Percentiles rank a stretch among this genome's conserved stretches.
Conservation (phyloP, 768 basidiomycete species). For the Trametes cinnabarina region DNA sequence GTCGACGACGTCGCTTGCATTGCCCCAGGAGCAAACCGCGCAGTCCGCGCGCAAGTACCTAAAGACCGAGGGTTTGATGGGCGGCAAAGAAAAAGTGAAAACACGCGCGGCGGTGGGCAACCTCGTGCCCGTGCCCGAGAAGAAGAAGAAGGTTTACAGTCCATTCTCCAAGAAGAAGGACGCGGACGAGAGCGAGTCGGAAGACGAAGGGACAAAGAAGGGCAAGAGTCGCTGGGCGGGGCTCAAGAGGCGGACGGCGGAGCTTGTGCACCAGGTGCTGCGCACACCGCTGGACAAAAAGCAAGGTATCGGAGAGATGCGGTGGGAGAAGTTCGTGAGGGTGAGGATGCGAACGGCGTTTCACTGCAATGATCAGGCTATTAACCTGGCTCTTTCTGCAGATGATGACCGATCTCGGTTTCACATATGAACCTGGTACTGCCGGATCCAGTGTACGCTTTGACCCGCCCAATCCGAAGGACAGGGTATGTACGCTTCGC, state of each 20-base stretch:
- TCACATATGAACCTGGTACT: slow-evolving; percentile 67
- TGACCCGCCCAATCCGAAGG: slow-evolving; percentile 60
- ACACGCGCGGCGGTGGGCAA: slow-evolving; percentile 50
- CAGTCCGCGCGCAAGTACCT: slow-evolving; percentile 74
- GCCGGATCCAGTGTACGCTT: slow-evolving; percentile 84
- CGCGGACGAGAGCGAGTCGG: slow-evolving; percentile 38
- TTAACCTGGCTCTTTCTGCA: too few species aligned
- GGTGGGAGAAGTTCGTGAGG: slow-evolving; percentile 78
- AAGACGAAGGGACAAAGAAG: slow-evolving; percentile 38
- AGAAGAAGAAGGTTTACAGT: slow-evolving; percentile 48
- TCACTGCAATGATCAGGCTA: too few species aligned
- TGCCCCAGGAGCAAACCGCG: slow-evolving; percentile 50
- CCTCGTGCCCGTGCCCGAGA: slow-evolving; percentile 44
- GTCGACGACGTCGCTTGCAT: slow-evolving; percentile 41
- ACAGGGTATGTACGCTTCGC: slow-evolving; percentile 37
- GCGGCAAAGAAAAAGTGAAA: slow-evolving; percentile 66
- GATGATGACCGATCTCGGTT: slow-evolving; percentile 81
- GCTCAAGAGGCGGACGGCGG: slow-evolving; percentile 56
- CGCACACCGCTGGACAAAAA: slow-evolving; percentile 54
- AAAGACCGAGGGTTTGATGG: slow-evolving; percentile 44
- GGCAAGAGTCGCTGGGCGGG: slow-evolving; percentile 54
- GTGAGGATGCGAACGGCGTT: slow-evolving; percentile 34
- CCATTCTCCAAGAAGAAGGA: slow-evolving; percentile 41
- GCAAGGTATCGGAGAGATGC: slow-evolving; percentile 57
- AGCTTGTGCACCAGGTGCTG: slow-evolving; percentile 64